phyloP scores from a whole-genome alignment of 2,329 filamentous ascomycete species.

The Penicillium sp. region DNA sequence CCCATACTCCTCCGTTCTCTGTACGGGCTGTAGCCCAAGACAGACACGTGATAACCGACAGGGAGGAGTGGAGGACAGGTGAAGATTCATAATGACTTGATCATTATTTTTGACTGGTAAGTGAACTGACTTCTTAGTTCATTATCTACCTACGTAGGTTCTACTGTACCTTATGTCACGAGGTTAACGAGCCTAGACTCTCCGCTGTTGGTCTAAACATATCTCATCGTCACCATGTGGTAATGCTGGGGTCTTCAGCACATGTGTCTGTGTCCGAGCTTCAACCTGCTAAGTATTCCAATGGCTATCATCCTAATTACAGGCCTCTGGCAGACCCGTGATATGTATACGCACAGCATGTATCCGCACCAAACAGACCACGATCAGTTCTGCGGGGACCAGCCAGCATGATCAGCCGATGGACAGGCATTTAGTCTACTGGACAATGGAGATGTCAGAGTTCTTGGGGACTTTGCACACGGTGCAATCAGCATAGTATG shows the following conservation, averaged over 20 bases:
- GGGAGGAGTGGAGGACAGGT: background rate
- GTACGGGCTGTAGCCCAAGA: no score
- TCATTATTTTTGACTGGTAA: no score
- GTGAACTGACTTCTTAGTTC: no score
- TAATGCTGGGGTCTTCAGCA: background rate
- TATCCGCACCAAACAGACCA: background rate
- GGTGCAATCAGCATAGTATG: background rate
- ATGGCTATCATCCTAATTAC: background rate
- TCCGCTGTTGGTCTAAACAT: background rate
- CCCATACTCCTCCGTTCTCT: no score
- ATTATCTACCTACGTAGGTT: no score
- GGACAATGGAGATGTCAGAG: slow-evolving; percentile 30
- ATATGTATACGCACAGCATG: background rate
- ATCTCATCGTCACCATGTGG: background rate
- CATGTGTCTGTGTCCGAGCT: background rate
- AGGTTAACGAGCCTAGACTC: background rate
- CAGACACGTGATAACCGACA: slow-evolving; percentile 2
- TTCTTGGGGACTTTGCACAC: slow-evolving; percentile 15
- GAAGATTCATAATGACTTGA: slow-evolving; percentile 1
- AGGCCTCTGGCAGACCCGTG: background rate
- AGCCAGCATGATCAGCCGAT: slow-evolving; percentile 1
- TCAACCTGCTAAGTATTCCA: background rate
- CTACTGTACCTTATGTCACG: no score
- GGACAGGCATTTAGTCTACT: background rate
- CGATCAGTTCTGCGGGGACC: background rate